Evolutionary conservation across 2,329 filamentous ascomycete species (phyloP), one percentile per base, ranked within the genome.

Genomic region (Colletotrichum incanum): DNA sequence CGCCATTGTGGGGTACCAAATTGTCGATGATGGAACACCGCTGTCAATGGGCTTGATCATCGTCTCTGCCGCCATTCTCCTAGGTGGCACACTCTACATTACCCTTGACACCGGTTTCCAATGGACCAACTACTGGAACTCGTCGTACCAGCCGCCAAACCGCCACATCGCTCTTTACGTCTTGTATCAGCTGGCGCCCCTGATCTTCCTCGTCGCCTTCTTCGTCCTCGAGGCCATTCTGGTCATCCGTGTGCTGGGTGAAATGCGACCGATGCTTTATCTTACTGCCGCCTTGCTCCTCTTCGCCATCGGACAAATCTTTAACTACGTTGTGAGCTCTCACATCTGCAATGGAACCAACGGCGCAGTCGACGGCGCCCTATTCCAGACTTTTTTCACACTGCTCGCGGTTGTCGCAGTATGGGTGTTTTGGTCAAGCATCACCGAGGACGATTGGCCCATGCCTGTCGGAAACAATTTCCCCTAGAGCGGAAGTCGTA

Each of bases 371-470:
- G 96, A 99, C 79, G 96, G 96, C 61, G 91, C 96, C 7, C 84
- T 99, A 0, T 99, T 99, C 82, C 90, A 98, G 82, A 97, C 95
- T 0, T 85, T 98, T 8, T 98, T 99, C 84, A 98, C 95, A 0
- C 86, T 98, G 0, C 84, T 96, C 16, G 88, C 95, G 0, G 94
- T 99, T 5, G 87, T 94, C 23, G 91, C 91, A 83, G 85, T 98
- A 75, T 99, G 96, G 95, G 83, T 94, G 69, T 99, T 99, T 87
- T 99, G 96, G 96, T 97, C 95, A 58, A 98, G 95, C 84, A 99
- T 99, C 78, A 99, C 96, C 20, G 96, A 99, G 84, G 96, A 99
- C 79, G 96, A 98, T 85, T 99, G 96, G 96, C 94, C 95, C 23
- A 88, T 89, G 82, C 84, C 86, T 43, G 82, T 81, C 12, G 81